Base-by-base conservation (phyloP, 768 basidiomycete genomes). In the Russula sp. region DNA sequence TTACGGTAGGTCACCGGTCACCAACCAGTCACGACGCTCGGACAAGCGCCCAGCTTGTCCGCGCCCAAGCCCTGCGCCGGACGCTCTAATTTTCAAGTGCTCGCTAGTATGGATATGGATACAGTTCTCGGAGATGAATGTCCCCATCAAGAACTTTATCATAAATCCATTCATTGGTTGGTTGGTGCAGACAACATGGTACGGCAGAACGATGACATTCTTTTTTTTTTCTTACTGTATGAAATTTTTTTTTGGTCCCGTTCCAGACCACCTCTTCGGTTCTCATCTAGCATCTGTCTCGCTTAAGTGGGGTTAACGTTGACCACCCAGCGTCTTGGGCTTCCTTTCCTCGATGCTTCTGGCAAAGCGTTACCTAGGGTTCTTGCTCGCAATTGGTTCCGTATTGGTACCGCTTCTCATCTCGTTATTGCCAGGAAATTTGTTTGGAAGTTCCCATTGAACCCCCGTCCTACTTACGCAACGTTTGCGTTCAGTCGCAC, bases 101-200 rank as follows among this genome's bases (percentile, higher is more conserved):
- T 44, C 20, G 44, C 20, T 42, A 18, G 6, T 14, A 0, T 18
- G 6, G 0, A 44, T 10, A 20, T 46, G n/a, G 44, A 46, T n/a
- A 48, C 46, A n/a, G 46, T 24, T 40, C 38, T 40, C 38, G 38
- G 38, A 40, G 38, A 40, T 40, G 16, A 40, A 40, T 18, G 38
- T 40, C 34, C 11, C 34, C 34, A 36, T 36, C 13, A 13, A 36
- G 34, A 36, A 44, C 40, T 18, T 14, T 40, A 40, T 40, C 40
- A 16, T 18, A n/a, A n/a, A n/a, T n/a, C n/a, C n/a, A n/a, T n/a
- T n/a, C 2, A 40, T 0, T 40, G 80, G 28, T 30, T 83, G 69
- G 76, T 81, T 60, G 80, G 81, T 34, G 73, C 78, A 59, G 20
- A 77, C 77, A n/a, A 77, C 81, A 70, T 69, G 10, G 34, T 38